Evolutionary conservation across 2,329 filamentous ascomycete genomes (phyloP), one percentile per base, ranked within the genome.

Genomic region (Nothopassalora personata): DNA sequence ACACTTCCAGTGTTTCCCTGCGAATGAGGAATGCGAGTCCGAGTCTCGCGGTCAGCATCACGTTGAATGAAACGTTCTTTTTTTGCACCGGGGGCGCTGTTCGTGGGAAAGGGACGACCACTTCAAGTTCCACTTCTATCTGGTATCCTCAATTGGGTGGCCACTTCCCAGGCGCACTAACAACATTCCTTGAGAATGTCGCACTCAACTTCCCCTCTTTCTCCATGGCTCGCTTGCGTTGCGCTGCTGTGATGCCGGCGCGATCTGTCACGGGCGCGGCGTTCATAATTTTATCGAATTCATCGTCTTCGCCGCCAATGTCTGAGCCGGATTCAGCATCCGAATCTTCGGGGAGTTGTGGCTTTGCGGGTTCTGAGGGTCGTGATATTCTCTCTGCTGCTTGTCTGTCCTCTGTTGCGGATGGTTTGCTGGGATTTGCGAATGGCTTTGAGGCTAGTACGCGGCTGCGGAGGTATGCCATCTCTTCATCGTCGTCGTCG

Each of bases 361-460:
- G 39, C 13, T 64, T 64, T 0, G 82, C 80, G 9, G 71, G 67
- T 34, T 80, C 80, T 1, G 85, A 84, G 30, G 68, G 68, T 36
- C 82, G 79, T 8, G 83, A 73, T 60, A 90, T 86, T n/a, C 80
- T 84, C 67, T 86, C 81, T 0, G 83, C 84, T 33, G 72, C 70
- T 58, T 82, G 81, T 65, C 86, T 86, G 62, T 82, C 77, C 48
- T 75, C 74, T 9, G 71, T 68, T 49, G 76, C 51, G 61, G 74
- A 70, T 8, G 63, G 45, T 53, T 63, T 62, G 10, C 56, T 57
- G 3, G 63, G 60, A 45, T 89, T 89, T 46, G 88, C 78, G 69
- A 99, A 99, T 0, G 91, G 85, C 71, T 93, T 97, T 6, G 93
- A 96, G 6, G 88, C 89, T 1, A 99, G 82, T n/a, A 97, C 91